These are phyloP conservation scores for Piromyces sp. DNA, from an alignment of 192 early-diverging fungal genomes.

Conservation along the genomic window DNA sequence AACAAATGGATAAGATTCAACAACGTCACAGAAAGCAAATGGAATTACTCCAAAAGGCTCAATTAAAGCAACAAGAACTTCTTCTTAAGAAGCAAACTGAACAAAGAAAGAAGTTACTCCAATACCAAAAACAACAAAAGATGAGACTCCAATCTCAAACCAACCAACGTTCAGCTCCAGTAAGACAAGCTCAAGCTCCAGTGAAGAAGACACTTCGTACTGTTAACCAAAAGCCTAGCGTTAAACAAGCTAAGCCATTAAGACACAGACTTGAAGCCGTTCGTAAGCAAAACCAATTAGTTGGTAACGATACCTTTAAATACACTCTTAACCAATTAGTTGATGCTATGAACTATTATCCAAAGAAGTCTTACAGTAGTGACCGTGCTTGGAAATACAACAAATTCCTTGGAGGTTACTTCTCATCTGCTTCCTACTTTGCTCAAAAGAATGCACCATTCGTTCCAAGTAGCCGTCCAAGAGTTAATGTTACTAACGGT, in stretches of 20 bases:
- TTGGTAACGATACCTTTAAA: neutral
- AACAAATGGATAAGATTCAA: neutral
- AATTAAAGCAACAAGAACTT: neutral
- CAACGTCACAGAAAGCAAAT: neutral
- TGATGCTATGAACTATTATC: neutral
- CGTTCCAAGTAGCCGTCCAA: neutral
- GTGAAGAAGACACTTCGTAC: neutral
- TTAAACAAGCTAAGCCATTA: neutral
- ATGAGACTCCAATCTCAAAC: neutral
- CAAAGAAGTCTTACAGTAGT: neutral
- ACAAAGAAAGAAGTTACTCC: neutral
- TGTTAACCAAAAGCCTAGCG: neutral
- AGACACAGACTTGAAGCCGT: neutral
- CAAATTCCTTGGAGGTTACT: neutral
- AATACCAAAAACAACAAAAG: neutral
- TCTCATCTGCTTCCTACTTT: neutral
- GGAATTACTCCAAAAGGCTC: neutral
- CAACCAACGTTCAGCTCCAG: neutral
- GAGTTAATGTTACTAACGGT: neutral
- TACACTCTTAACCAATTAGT: neutral
- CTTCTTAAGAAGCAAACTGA: neutral
- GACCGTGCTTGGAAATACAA: neutral
- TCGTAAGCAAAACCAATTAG: neutral
- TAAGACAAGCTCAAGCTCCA: neutral
- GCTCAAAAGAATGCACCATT: neutral